Conservation (phyloP, 768 basidiomycete species). For the Pleurotus salmoneostramineus region DNA sequence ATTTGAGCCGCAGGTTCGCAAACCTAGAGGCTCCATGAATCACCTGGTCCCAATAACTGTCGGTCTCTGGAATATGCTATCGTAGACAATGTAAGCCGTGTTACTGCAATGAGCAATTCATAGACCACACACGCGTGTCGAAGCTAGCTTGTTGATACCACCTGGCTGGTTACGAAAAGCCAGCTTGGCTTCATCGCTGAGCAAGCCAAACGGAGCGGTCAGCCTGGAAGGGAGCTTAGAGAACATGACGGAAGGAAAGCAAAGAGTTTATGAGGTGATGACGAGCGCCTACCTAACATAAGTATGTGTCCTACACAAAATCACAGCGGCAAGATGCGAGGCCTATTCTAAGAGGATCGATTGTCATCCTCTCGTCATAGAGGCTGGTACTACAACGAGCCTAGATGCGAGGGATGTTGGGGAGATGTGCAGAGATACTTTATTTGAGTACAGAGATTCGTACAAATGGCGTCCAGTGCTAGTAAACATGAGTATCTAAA, state of each 20-base stretch:
- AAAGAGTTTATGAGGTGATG: not conserved
- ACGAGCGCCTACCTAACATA: not conserved
- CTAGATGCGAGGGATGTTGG: too few species aligned
- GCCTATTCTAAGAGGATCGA: too few species aligned
- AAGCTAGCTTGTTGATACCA: slow-evolving; percentile 74
- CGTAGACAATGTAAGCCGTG: slow-evolving; percentile 1
- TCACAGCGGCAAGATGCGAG: too few species aligned
- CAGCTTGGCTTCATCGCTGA: slow-evolving; percentile 87
- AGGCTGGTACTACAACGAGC: too few species aligned
- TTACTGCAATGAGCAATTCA: too few species aligned
- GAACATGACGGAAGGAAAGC: slow-evolving; percentile 41
- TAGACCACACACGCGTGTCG: slow-evolving; percentile 57
- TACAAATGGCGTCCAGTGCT: too few species aligned
- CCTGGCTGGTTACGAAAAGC: slow-evolving; percentile 80
- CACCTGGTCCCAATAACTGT: slow-evolving; percentile 91
- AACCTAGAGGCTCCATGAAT: slow-evolving; percentile 14
- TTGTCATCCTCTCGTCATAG: too few species aligned
- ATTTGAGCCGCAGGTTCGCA: not conserved
- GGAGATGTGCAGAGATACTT: too few species aligned
- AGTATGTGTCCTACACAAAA: too few species aligned
- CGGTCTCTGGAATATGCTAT: slow-evolving; percentile 71
- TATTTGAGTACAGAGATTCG: too few species aligned
- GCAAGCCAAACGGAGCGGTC: slow-evolving; percentile 69
- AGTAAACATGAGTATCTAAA: too few species aligned
- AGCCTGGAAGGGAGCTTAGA: slow-evolving; percentile 69